Evolutionary conservation across 2,329 filamentous ascomycete genomes (phyloP), one percentile per base, ranked within the genome.

Genomic region (Leptographium wingfieldii): DNA sequence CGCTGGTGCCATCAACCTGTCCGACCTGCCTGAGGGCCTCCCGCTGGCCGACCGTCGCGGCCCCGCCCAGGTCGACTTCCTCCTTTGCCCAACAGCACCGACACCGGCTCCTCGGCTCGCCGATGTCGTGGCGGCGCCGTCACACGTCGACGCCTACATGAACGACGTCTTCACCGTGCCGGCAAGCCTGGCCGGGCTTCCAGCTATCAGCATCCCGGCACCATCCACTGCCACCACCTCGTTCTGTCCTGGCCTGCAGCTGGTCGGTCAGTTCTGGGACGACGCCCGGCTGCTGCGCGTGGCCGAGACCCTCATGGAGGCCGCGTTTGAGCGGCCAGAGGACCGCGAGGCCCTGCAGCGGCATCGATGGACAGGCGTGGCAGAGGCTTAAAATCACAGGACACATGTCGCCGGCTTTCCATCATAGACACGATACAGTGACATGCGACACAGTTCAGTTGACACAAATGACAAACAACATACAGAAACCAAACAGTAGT

Each of bases 131-230:
- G 58, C 60, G 0, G 66, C 74, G 62, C 77, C 83, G 70, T 77
- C 73, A 54, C 76, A 80, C 11, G 74, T 95, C n/a, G 84, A 92
- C 66, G 81, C 81, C 1, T 97, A 96, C 69, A 88, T 88, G 77
- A 96, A 94, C 68, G 94, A 99, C 73, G 87, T 97, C 1, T 92
- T 97, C 67, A 97, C 94, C 0, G 92, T 99, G 1, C 94, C 94
- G 1, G 91, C 92, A 2, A 96, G 91, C 73, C 76, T 99, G 65
- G 94, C 92, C 0, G 94, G 94, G 0, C 75, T 99, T 59, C 94
- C 94, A 3, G 89, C 92, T 12, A 81, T 96, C 57, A 96, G 88
- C 65, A 78, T 99, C 12, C 92, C 94, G 62, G 63, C 25, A 62
- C 66, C 1, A 16, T 40, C 43, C 22, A 5, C 11, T 3, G 14